Evolutionary conservation across 768 basidiomycete genomes (phyloP).

Genomic region (Pulveroboletus sp.): DNA sequence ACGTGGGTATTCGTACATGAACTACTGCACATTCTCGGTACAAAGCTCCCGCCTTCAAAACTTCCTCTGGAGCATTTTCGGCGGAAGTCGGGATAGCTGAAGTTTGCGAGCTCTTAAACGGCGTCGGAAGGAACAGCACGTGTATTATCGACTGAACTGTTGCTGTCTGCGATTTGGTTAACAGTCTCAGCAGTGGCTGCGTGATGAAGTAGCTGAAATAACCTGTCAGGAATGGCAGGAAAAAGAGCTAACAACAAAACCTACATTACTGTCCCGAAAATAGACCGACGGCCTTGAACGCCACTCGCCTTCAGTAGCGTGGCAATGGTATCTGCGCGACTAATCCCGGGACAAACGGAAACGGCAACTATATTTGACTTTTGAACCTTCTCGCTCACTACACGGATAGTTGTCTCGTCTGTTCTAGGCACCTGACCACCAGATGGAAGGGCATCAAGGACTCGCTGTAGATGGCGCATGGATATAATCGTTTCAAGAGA

Average conservation of each 20-base stretch:
- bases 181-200: slow-evolving; percentile 61
- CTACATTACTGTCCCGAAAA: slow-evolving; percentile 47
- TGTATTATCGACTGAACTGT: slow-evolving; percentile 78
- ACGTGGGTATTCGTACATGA: slow-evolving; percentile 35
- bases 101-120: slow-evolving; percentile 52
- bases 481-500: slow-evolving; percentile 59
- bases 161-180: slow-evolving; percentile 62
- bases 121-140: slow-evolving; percentile 75
- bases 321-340: slow-evolving; percentile 63
- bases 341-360: slow-evolving; percentile 72
- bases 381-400: slow-evolving; percentile 41
- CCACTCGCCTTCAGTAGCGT: slow-evolving; percentile 30
- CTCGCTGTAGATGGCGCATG: slow-evolving; percentile 76
- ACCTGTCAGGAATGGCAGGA: slow-evolving; percentile 1
- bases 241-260: slow-evolving; percentile 14
- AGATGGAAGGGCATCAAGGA: slow-evolving; percentile 74
- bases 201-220: slow-evolving; percentile 55
- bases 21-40: slow-evolving; percentile 76
- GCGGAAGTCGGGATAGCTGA: slow-evolving; percentile 4
- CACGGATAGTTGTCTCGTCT: slow-evolving; percentile 29
- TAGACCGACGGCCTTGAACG: slow-evolving; percentile 34
- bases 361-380: slow-evolving; percentile 74
- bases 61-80: slow-evolving; percentile 44
- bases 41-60: slow-evolving; percentile 71
- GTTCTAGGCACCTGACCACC: slow-evolving; percentile 48